phyloP scores from a whole-genome alignment of 257 asterid genomes.

The Datura wrightii region DNA sequence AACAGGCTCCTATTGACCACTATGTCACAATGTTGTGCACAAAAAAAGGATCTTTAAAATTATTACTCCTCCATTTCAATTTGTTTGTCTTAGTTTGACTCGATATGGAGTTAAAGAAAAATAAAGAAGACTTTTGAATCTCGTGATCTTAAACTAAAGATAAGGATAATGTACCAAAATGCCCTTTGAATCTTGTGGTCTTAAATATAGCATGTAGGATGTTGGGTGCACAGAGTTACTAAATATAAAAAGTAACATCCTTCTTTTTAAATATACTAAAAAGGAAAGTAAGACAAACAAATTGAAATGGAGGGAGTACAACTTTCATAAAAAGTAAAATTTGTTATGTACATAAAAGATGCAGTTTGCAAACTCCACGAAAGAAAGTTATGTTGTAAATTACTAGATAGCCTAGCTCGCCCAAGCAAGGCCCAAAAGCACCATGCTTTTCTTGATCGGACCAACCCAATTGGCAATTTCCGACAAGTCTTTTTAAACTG shows the following conservation, averaged over 20 bases:
- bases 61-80: neutral
- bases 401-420: too few species aligned
- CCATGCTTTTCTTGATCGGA: too few species aligned
- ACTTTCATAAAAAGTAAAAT: neutral
- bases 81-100: neutral
- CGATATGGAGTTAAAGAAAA: neutral
- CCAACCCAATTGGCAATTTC: too few species aligned
- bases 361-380: neutral
- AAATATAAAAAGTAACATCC: neutral
- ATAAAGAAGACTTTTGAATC: neutral
- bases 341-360: neutral
- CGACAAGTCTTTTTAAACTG: too few species aligned
- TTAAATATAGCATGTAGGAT: neutral
- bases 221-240: neutral
- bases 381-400: neutral
- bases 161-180: neutral
- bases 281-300: neutral
- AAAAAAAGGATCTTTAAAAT: neutral
- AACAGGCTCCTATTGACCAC: neutral
- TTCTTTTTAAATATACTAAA: neutral
- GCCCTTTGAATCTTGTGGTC: neutral
- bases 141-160: neutral
- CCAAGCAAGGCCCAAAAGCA: too few species aligned
- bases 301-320: neutral
- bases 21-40: neutral